A percentile compares a stretch with the other conserved stretches of the same genome.
Evolutionary conservation across 768 basidiomycete genomes (phyloP).

Genomic region (Postia placenta): DNA sequence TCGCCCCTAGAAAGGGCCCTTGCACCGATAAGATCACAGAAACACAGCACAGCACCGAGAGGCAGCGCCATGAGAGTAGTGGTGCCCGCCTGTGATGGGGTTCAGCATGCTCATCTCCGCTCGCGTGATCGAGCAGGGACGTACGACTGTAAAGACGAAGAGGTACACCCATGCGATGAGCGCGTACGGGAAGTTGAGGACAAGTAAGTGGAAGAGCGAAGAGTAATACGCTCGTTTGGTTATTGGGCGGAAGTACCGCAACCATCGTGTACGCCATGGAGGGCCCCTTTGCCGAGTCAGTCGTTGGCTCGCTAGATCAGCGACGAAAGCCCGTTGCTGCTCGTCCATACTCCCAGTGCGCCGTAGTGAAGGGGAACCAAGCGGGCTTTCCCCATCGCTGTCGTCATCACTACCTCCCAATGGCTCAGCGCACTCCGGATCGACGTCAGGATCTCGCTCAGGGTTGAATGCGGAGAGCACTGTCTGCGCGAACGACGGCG

Average conservation of each 20-base stretch:
- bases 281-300: slow-evolving; percentile 3
- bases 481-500: slow-evolving; percentile 65
- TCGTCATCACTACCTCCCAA: slow-evolving; percentile 13
- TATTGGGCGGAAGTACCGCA: slow-evolving; percentile 62
- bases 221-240: slow-evolving; percentile 50
- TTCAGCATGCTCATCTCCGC: not conserved
- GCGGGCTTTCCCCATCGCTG: slow-evolving; percentile 13
- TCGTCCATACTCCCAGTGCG: slow-evolving; percentile 5
- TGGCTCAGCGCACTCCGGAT: slow-evolving; percentile 25
- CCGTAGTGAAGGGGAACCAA: slow-evolving; percentile 9
- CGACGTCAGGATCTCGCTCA: slow-evolving; percentile 39
- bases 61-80: slow-evolving; percentile 76
- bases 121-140: slow-evolving; percentile 16
- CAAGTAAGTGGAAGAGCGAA: slow-evolving; percentile 60
- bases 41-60: slow-evolving; percentile 71
- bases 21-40: slow-evolving; percentile 71
- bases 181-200: slow-evolving; percentile 77
- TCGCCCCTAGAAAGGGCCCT: slow-evolving; percentile 67
- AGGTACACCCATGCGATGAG: slow-evolving; percentile 73
- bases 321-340: slow-evolving; percentile 11
- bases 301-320: slow-evolving; percentile 11
- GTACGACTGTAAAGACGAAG: slow-evolving; percentile 75
- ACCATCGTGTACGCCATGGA: slow-evolving; percentile 31
- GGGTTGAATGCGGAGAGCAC: slow-evolving; percentile 61
- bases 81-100: slow-evolving; percentile 55